Percentiles rank a stretch among this genome's conserved stretches.
phyloP scores from a whole-genome alignment of 257 asterid genomes.

The Nicotiana obtusifolia region DNA sequence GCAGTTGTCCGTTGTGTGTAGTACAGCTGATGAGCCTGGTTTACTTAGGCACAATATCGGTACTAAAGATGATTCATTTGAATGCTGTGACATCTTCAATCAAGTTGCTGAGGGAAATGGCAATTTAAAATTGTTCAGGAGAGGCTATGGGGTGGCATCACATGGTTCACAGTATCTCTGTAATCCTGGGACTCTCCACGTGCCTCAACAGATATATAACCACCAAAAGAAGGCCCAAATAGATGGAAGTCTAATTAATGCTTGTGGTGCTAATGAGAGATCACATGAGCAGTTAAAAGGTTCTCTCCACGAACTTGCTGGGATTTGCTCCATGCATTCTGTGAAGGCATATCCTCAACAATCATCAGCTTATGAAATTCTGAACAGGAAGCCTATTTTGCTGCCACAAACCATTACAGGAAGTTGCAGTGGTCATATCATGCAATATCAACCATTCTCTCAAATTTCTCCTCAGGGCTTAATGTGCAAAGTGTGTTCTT shows the following conservation, averaged over 20 bases:
- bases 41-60: conserved; percentile 13
- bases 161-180: conserved; percentile 18
- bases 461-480: conserved; percentile 33
- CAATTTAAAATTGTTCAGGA: conserved; percentile 17
- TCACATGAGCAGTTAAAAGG: conserved; percentile 23
- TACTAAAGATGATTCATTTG: conserved; percentile 14
- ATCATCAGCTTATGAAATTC: conserved; percentile 17
- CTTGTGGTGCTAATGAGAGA: conserved; percentile 20
- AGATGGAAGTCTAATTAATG: conserved; percentile 13
- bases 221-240: conserved; percentile 17
- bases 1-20: conserved; percentile 9
- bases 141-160: conserved; percentile 16
- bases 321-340: conserved; percentile 33
- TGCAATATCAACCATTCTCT: conserved; percentile 32
- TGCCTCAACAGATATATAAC: conserved; percentile 24
- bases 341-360: conserved; percentile 29
- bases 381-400: conserved; percentile 16
- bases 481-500: conserved; percentile 27
- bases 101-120: conserved; percentile 17
- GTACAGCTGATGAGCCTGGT: conserved; percentile 3
- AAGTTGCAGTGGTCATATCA: conserved; percentile 24
- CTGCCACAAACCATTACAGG: conserved; percentile 18
- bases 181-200: conserved; percentile 19
- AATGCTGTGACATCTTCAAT: conserved; percentile 17
- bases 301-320: conserved; percentile 24